These are phyloP conservation scores for Cupressus sempervirens DNA, from an alignment of 75 land plant genomes.

Conservation along the genomic window DNA sequence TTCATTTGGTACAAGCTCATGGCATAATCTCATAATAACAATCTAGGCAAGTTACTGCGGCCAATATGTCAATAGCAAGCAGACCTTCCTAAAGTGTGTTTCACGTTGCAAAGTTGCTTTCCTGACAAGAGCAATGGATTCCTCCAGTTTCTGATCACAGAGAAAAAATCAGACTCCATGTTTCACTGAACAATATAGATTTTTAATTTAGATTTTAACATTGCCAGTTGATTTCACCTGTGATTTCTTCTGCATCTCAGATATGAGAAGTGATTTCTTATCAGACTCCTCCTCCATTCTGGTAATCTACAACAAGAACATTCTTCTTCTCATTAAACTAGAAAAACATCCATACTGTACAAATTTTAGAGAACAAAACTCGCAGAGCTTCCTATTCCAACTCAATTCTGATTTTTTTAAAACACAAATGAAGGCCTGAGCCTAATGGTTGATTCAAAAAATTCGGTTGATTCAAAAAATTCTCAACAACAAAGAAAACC, in stretches of 20 bases:
- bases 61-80: neutral
- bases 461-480: neutral
- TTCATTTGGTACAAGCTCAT: neutral
- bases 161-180: neutral
- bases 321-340: neutral
- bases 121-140: slow-evolving; percentile 32
- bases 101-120: slow-evolving; percentile 29
- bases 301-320: slow-evolving; percentile 20
- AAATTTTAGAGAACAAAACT: neutral
- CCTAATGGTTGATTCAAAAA: neutral
- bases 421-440: neutral
- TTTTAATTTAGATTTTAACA: neutral
- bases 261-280: slow-evolving; percentile 22
- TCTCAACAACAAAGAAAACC: neutral
- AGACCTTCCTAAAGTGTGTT: slow-evolving; percentile 36
- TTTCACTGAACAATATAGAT: neutral
- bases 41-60: neutral
- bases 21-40: neutral
- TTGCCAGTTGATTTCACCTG: slow-evolving; percentile 20
- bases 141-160: slow-evolving; percentile 43
- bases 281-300: slow-evolving; percentile 30
- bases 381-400: neutral
- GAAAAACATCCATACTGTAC: neutral
- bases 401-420: neutral
- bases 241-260: slow-evolving; percentile 42